Base-by-base conservation (phyloP, 106 monocot species). In the Gastrodia elata region DNA sequence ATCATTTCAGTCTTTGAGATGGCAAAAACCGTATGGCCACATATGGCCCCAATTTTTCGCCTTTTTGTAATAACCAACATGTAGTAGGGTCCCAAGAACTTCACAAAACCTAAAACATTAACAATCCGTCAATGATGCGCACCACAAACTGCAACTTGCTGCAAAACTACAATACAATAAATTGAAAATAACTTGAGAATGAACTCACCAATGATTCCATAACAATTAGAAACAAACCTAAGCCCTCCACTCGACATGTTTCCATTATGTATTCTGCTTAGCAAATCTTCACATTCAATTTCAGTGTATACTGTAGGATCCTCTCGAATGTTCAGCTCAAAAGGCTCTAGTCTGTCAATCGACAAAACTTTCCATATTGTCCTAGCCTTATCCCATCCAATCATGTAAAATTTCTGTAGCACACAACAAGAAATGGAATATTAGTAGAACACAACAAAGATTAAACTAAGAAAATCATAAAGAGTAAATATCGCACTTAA, bases 71-170 rank as follows among this genome's bases (percentile, higher is more conserved):
- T 98, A 18, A 98, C 73, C 64, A 98, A 73, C 91, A 98, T 85
- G 76, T 93, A 93, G 67, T 91, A 98, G 8, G 97, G 97, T 18
- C 97, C 97, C 71, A 88, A 56, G 56, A 99, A 99, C 80, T 89
- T 93, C 40, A 91, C 76, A 79, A 99, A 89, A 69, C 98, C 98
- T 99, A 88, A 24, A 75, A 83, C 35, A 74, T 11, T 48, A 68
- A 76, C 73, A 70, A 42, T 41, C 2, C 14, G 6, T 37, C 5
- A 67, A 48, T 64, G 22, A 5, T 44, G 15, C 27, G 36, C 65
- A 30, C 18, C 39, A 55, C n/a, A 24, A 56, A 39, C 33, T 44
- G 68, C 6, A 39, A 18, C 25, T 55, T 36, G 2, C 10, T 57
- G n/a, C 38, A 57, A 36, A 52, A 40, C 4, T 43, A 64, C 46